phyloP scores from a whole-genome alignment of 768 basidiomycete genomes.

The Kwoniella sp. region DNA sequence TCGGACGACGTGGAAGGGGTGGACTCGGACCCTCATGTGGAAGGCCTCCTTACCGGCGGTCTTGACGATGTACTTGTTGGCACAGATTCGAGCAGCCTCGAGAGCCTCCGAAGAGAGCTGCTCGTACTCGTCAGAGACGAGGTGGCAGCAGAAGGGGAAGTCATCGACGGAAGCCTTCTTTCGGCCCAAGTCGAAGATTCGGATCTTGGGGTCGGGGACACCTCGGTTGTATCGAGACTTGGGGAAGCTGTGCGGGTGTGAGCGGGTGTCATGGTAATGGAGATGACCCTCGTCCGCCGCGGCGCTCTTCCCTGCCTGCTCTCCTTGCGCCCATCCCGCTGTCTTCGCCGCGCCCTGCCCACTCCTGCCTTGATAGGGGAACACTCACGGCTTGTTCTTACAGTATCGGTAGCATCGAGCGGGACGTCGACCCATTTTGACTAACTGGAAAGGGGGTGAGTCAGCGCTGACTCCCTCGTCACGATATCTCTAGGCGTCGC shows the following conservation, averaged over 20 bases:
- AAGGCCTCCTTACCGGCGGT: slow-evolving; percentile 97
- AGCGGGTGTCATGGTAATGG: too few species aligned
- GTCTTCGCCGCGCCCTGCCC: too few species aligned
- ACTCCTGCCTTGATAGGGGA: too few species aligned
- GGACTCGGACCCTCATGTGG: slow-evolving; percentile 93
- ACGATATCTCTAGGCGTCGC: not conserved
- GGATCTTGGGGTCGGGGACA: slow-evolving; percentile 92
- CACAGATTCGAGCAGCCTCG: slow-evolving; percentile 97
- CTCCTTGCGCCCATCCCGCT: too few species aligned
- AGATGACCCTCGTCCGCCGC: too few species aligned
- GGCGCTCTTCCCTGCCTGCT: too few species aligned
- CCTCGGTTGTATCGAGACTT: slow-evolving; percentile 82
- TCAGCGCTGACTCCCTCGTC: slow-evolving; percentile 7
- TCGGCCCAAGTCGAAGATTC: slow-evolving; percentile 91
- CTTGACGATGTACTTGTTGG: slow-evolving; percentile 99
- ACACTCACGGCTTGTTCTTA: slow-evolving; percentile 83
- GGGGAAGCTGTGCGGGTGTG: slow-evolving; percentile 40
- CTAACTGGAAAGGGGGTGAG: not conserved
- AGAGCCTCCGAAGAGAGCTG: slow-evolving; percentile 92
- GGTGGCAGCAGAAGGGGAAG: slow-evolving; percentile 87
- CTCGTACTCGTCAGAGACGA: slow-evolving; percentile 97
- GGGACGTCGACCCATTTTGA: slow-evolving; percentile 90
- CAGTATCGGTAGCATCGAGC: slow-evolving; percentile 98
- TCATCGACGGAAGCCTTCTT: slow-evolving; percentile 96
- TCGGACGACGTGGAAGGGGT: slow-evolving; percentile 97